Conservation (phyloP, 306 rosid genomes). For the Corylus avellana region DNA sequence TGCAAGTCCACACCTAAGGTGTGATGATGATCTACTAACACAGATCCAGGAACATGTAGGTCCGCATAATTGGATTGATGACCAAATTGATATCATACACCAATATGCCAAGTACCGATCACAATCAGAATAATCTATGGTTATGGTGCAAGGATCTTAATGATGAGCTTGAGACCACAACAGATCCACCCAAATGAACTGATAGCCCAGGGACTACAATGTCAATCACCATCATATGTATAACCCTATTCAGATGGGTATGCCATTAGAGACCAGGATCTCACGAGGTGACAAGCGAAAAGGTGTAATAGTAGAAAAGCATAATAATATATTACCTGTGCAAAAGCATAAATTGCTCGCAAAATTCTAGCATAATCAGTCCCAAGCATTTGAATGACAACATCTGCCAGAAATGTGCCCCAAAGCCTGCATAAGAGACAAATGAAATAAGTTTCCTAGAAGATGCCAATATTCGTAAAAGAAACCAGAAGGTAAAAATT, state of each 20-base stretch:
- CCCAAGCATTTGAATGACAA: slow-evolving; percentile 96
- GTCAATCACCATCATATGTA: slow-evolving; percentile 7
- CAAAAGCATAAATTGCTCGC: slow-evolving; percentile 89
- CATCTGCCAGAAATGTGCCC: slow-evolving; percentile 92
- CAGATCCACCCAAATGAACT: background rate
- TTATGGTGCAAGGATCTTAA: too few relatives aligned
- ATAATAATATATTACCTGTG: slow-evolving; percentile 58
- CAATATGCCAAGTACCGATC: too few relatives aligned
- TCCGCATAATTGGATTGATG: too few relatives aligned
- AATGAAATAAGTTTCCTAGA: slow-evolving; percentile 24
- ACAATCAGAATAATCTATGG: too few relatives aligned
- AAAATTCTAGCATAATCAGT: slow-evolving; percentile 93
- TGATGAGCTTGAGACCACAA: slow-evolving; percentile 9
- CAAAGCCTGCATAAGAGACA: slow-evolving; percentile 64
- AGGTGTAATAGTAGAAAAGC: slow-evolving; percentile 11
- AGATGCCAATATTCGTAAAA: slow-evolving; percentile 9
- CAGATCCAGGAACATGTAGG: too few relatives aligned
- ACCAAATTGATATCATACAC: too few relatives aligned
- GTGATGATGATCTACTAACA: background rate
- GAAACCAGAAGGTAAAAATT: slow-evolving; percentile 1
- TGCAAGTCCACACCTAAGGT: background rate
- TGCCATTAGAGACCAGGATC: slow-evolving; percentile 16
- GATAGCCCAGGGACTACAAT: slow-evolving; percentile 17
- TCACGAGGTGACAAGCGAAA: slow-evolving; percentile 10
- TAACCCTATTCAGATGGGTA: slow-evolving; percentile 22